Evolutionary conservation across 257 asterid genomes (phyloP), one percentile per base, ranked within the genome.

Genomic region (Ocimum tenuiflorum): DNA sequence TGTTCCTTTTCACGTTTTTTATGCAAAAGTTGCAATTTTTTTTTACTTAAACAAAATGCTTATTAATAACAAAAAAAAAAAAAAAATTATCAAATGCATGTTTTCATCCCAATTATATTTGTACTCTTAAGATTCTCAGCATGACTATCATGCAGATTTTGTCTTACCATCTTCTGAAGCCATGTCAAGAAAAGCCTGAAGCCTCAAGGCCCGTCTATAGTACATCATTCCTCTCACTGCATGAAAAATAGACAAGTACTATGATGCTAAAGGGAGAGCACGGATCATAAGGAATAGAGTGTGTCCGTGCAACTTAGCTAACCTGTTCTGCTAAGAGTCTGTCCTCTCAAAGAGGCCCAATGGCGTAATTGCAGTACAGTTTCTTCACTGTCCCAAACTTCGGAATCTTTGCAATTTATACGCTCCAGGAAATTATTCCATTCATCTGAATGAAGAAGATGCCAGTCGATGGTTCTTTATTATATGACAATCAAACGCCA

Each of bases 171-270:
- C 99, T 83, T 94, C 89, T 82, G 88, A 81, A 73, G 99, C 99
- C 99, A 94, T 94, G 81, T 94, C 99, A 69, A 90, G 97, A 81
- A 94, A 94, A 33, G 97, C 92, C 78, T 94, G 99, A 74, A 94
- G 99, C 73, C 90, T 97, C 10, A 94, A 82, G 69, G 99, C 99
- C 85, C 79, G 90, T 68, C 99, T 96, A 71, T 94, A 94, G 70
- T 94, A 94, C 99, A 94, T 94, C 99, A 94, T 94, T 70, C 99
- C 99, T 75, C 99, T 80, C 48, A 94, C 99, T 94, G 89, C 83
- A 78, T 35, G 62, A 46, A 17, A 58, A 61, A 57, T 65, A 33
- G n/a, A n/a, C 65, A 69, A 41, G 50, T 48, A n/a, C 70, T 9
- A 65, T 13, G 49, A 61, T 55, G 14, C 60, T 45, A 49, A 70